Evolutionary conservation across 2,329 filamentous ascomycete genomes (phyloP), one percentile per base, ranked within the genome.

Genomic region (Dactylellina sp.): DNA sequence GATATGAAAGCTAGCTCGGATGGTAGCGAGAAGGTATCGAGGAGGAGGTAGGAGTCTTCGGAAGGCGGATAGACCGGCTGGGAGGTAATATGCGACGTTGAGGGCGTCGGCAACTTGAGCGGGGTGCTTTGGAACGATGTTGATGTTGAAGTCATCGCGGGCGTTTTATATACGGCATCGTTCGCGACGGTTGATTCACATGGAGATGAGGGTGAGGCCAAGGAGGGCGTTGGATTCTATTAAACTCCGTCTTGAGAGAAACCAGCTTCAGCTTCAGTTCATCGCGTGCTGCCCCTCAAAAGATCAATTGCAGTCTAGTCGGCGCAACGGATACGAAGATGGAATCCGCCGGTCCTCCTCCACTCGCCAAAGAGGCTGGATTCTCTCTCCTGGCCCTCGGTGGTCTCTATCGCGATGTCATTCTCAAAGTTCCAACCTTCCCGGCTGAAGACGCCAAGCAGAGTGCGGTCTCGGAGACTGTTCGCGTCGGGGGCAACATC

Each of bases 1-100:
- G 84, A 84, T 18, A 97, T 87, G 81, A 92, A 97, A 22, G 83
- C 77, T 2, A 84, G 87, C 82, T 97, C 92, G 1, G 86, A 80
- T 0, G 84, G 71, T 1, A 89, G 90, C 0, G 93, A 94, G 47
- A 99, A 86, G 0, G 93, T 96, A 82, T 99, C 94, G 28, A 99
- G 87, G 53, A 99, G 86, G 47, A 99, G 87, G 80, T 92, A 99
- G 3, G 93, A 97, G 83, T 99, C 95, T 82, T 99, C 95, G 9
- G 94, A 90, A 37, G 95, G 95, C 80, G 97, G 93, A 82, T 99
- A 99, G 77, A 98, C 89, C 63, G 90, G 88, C 81, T 91, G 87
- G 82, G 93, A 96, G 62, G 90, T 87, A 71, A 98, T 91, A 83
- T 99, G 95, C 20, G 91, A 91, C 1, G 95, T 99, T 68, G 92